Conservation (phyloP, 225 moss, liverwort and hornwort genomes). For the Neckera pumila region DNA sequence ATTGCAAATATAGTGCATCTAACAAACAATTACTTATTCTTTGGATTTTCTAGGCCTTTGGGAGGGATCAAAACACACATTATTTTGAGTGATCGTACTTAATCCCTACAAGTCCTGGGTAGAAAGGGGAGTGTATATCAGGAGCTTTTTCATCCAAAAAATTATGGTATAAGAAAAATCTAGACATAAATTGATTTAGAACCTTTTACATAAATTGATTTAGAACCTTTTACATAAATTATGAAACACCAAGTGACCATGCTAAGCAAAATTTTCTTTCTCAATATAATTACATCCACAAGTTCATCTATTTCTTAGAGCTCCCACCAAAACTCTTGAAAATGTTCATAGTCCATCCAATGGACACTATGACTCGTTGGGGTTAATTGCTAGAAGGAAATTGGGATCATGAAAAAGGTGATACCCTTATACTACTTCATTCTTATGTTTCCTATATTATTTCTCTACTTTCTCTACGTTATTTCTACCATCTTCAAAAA, state of each 20-base stretch:
- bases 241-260: not conserved
- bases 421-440: not conserved
- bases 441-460: not conserved
- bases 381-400: not conserved
- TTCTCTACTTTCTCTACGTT: too few relatives aligned
- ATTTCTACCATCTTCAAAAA: too few relatives aligned
- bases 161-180: not conserved
- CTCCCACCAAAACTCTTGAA: not conserved
- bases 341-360: not conserved
- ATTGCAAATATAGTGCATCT: not conserved
- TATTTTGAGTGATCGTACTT: not conserved
- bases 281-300: not conserved
- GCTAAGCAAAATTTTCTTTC: not conserved
- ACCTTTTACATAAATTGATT: not conserved
- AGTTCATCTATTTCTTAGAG: not conserved
- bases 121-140: accelerated
- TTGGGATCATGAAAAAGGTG: not conserved
- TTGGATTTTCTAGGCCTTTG: not conserved
- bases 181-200: not conserved
- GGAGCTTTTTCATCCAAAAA: not conserved
- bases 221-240: not conserved
- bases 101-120: not conserved
- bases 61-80: not conserved
- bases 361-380: accelerated
- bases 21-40: not conserved